Evolutionary conservation across 1,284 basidiomycete genomes (phyloP).

Genomic region (Trichosporon sp.): DNA sequence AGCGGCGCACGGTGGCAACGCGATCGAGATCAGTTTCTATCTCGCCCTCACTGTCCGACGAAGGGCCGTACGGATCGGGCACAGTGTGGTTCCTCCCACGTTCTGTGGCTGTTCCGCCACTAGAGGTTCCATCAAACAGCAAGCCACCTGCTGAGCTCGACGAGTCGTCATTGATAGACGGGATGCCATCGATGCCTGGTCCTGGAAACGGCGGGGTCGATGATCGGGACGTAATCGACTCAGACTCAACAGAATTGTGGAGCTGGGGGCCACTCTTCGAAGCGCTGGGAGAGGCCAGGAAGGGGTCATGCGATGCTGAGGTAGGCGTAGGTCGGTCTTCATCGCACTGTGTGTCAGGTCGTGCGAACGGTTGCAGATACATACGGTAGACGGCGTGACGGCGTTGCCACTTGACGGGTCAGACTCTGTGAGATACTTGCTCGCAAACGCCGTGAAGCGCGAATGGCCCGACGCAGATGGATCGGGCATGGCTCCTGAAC

Average conservation of each 20-base stretch:
- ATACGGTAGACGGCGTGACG: not conserved
- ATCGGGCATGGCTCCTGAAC: not conserved
- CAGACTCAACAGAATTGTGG: constrained; percentile 38
- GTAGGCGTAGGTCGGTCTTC: not conserved
- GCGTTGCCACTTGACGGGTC: constrained; percentile 17
- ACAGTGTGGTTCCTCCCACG: constrained; percentile 21
- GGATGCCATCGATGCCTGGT: constrained; percentile 47
- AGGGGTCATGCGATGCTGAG: constrained; percentile 45
- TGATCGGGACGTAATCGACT: constrained; percentile 35
- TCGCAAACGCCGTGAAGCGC: constrained; percentile 49
- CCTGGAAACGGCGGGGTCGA: constrained; percentile 51
- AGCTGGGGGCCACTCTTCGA: constrained; percentile 43
- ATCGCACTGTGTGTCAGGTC: not conserved
- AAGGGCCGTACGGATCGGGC: constrained; percentile 50
- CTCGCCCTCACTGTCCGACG: constrained; percentile 45
- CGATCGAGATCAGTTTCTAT: constrained; percentile 44
- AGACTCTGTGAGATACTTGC: constrained; percentile 38
- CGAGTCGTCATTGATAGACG: constrained; percentile 37
- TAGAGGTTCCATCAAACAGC: constrained; percentile 35
- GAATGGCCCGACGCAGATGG: constrained; percentile 20
- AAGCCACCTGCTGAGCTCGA: constrained; percentile 42
- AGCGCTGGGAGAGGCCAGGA: constrained; percentile 46
- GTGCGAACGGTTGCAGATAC: too few species aligned
- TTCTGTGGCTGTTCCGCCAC: constrained; percentile 1
- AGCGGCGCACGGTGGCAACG: constrained; percentile 43